Conservation (phyloP, 2,329 filamentous ascomycete genomes). For the Aspergillus sclerotialis region DNA sequence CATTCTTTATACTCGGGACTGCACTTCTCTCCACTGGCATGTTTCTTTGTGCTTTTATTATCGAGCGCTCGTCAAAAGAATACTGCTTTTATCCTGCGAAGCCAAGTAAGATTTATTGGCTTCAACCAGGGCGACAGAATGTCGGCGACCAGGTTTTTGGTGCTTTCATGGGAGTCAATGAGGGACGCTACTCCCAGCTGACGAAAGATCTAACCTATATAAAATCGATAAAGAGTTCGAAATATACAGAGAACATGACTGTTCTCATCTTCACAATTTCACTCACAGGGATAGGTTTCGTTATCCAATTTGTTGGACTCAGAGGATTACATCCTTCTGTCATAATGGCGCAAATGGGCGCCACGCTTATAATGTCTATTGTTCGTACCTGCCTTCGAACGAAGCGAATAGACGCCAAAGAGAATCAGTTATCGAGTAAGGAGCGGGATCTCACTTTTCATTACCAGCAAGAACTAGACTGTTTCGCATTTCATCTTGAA, state of each 20-base stretch:
- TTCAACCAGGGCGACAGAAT: slow-evolving; percentile 31
- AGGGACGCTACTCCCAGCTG: slow-evolving; percentile 10
- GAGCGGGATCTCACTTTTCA: slow-evolving; percentile 14
- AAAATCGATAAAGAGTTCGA: slow-evolving; percentile 18
- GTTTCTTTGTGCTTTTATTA: slow-evolving; percentile 27
- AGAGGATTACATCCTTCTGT: slow-evolving; percentile 32
- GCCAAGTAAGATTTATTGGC: slow-evolving; percentile 28
- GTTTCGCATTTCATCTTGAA: slow-evolving; percentile 22
- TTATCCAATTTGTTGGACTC: slow-evolving; percentile 34
- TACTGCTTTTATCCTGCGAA: slow-evolving; percentile 16
- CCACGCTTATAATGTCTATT: slow-evolving; percentile 30
- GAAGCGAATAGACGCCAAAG: slow-evolving; percentile 21
- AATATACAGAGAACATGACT: slow-evolving; percentile 7
- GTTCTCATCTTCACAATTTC: slow-evolving; percentile 16
- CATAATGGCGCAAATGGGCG: slow-evolving; percentile 27
- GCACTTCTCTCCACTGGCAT: slow-evolving; percentile 25
- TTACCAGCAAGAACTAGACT: slow-evolving; percentile 27
- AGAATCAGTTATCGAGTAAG: slow-evolving; percentile 16
- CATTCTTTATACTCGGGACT: slow-evolving; percentile 27
- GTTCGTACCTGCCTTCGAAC: slow-evolving; percentile 28
- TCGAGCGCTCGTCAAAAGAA: slow-evolving; percentile 25
- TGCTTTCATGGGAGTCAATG: slow-evolving; percentile 25
- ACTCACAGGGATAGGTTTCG: slow-evolving; percentile 25
- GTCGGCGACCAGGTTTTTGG: slow-evolving; percentile 34
- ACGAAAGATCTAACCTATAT: slow-evolving; percentile 16